phyloP scores from a whole-genome alignment of 2,329 filamentous ascomycete genomes.

The Drechslerella coelobrocha region DNA sequence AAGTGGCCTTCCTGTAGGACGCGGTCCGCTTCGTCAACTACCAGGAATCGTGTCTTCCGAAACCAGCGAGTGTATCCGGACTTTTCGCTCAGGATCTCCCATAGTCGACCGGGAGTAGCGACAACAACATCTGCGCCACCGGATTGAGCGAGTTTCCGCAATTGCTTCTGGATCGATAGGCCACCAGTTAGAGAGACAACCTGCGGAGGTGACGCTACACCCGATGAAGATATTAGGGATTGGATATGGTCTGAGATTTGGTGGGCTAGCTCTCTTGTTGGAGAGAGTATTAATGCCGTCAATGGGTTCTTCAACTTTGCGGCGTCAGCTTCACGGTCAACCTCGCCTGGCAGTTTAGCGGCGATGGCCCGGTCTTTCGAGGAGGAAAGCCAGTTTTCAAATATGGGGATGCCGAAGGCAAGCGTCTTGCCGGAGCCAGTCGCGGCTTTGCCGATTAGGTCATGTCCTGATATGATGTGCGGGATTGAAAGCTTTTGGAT shows the following conservation, averaged over 20 bases:
- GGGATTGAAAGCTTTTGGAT: slow-evolving; percentile 85
- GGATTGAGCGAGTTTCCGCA: slow-evolving; percentile 74
- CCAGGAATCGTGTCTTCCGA: slow-evolving; percentile 76
- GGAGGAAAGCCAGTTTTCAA: slow-evolving; percentile 76
- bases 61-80: slow-evolving; percentile 73
- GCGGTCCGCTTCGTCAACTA: slow-evolving; percentile 92
- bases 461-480: slow-evolving; percentile 78
- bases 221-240: slow-evolving; percentile 70
- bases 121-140: slow-evolving; percentile 81
- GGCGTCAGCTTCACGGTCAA: slow-evolving; percentile 59
- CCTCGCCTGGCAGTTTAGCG: slow-evolving; percentile 56
- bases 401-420: slow-evolving; percentile 90
- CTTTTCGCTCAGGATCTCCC: slow-evolving; percentile 87
- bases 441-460: slow-evolving; percentile 93
- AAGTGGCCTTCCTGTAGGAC: slow-evolving; percentile 92
- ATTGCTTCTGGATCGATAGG: slow-evolving; percentile 91
- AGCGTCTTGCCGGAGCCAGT: slow-evolving; percentile 97
- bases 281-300: slow-evolving; percentile 81
- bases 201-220: slow-evolving; percentile 58
- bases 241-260: slow-evolving; percentile 68
- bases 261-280: slow-evolving; percentile 90
- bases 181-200: slow-evolving; percentile 92
- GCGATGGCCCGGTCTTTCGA: slow-evolving; percentile 53
- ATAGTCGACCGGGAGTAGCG: slow-evolving; percentile 87
- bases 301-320: slow-evolving; percentile 62